Percentiles rank a stretch among this genome's conserved stretches.
phyloP scores from a whole-genome alignment of 2,329 filamentous ascomycete genomes.

The Penicillium sp. region DNA sequence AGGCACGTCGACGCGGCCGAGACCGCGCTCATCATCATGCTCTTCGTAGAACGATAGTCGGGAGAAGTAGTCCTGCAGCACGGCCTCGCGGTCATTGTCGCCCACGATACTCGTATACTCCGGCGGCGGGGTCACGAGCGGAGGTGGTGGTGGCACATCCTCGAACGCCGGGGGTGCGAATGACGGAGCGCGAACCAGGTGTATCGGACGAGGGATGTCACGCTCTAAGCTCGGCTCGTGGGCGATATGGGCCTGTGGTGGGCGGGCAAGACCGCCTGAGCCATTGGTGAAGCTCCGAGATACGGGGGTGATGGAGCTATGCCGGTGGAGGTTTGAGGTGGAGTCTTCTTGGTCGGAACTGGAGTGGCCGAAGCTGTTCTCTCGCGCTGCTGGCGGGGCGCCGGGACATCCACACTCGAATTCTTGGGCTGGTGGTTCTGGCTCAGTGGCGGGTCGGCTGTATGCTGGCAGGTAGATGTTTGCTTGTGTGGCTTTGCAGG shows the following conservation, averaged over 20 bases:
- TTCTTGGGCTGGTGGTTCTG: conserved; percentile 55
- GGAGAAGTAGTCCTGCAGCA: conserved; percentile 83
- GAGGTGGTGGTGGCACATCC: conserved; percentile 74
- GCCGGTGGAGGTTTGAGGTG: conserved; percentile 22
- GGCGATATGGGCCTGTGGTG: conserved; percentile 53
- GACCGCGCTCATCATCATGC: conserved; percentile 54
- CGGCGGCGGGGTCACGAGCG: conserved; percentile 77
- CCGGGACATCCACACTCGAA: conserved; percentile 69
- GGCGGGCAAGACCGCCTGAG: conserved; percentile 47
- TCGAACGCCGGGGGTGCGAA: conserved; percentile 88
- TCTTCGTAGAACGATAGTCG: conserved; percentile 71
- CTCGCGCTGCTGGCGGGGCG: conserved; percentile 52
- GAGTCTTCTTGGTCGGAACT: conserved; percentile 35
- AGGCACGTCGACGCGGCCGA: conserved; percentile 57
- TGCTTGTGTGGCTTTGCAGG: conserved; percentile 87
- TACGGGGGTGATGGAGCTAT: conserved; percentile 23
- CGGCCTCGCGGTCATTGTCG: conserved; percentile 64
- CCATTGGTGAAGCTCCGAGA: conserved; percentile 43
- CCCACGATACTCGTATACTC: conserved; percentile 80
- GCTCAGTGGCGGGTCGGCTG: conserved; percentile 57
- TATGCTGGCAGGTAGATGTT: conserved; percentile 87
- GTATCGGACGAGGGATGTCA: conserved; percentile 68
- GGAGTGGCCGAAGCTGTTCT: conserved; percentile 21
- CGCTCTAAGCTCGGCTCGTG: conserved; percentile 48
- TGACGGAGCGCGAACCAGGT: conserved; percentile 78